Evolutionary conservation across 495 filamentous ascomycete genomes (phyloP).

Genomic region (Neurospora tetraspora): DNA sequence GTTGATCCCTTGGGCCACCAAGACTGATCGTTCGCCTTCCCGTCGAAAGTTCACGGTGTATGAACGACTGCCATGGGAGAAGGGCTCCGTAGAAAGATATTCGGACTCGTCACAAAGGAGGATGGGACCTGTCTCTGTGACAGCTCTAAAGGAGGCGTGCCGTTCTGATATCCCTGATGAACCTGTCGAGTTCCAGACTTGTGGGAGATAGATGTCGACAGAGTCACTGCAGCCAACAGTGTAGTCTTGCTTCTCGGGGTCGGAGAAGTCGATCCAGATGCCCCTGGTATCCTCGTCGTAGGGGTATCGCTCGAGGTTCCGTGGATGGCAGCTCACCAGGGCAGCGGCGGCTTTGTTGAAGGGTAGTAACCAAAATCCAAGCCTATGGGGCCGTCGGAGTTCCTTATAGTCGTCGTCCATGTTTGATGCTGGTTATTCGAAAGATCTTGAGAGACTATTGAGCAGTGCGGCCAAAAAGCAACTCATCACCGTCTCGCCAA

Average conservation of each 20-base stretch:
- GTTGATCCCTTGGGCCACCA: slow-evolving; percentile 22
- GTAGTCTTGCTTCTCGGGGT: slow-evolving; percentile 3
- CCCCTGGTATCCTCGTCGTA: slow-evolving; percentile 10
- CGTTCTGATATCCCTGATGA: slow-evolving; percentile 12
- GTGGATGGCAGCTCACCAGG: slow-evolving; percentile 3
- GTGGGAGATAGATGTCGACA: slow-evolving; percentile 19
- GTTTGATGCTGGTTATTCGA: too few species aligned
- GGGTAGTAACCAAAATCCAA: slow-evolving; percentile 12
- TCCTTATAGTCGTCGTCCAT: too few species aligned
- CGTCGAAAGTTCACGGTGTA: slow-evolving; percentile 11
- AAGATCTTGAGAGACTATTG: too few species aligned
- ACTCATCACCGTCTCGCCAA: neutral
- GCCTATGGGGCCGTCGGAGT: too few species aligned
- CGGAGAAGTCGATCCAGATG: slow-evolving; percentile 16
- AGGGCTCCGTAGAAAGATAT: slow-evolving; percentile 11
- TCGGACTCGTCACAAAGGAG: slow-evolving; percentile 18
- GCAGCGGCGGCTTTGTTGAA: slow-evolving; percentile 5
- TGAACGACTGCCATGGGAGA: neutral
- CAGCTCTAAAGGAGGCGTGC: slow-evolving; percentile 20
- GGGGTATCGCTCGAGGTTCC: neutral
- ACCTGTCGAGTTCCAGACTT: slow-evolving; percentile 3
- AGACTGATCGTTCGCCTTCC: slow-evolving; percentile 7
- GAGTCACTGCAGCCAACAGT: slow-evolving; percentile 13
- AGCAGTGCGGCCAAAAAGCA: too few species aligned
- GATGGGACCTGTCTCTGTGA: slow-evolving; percentile 19